Evolutionary conservation across 2,329 filamentous ascomycete genomes (phyloP), one percentile per base, ranked within the genome.

Genomic region (Colletotrichum tamarilloi): DNA sequence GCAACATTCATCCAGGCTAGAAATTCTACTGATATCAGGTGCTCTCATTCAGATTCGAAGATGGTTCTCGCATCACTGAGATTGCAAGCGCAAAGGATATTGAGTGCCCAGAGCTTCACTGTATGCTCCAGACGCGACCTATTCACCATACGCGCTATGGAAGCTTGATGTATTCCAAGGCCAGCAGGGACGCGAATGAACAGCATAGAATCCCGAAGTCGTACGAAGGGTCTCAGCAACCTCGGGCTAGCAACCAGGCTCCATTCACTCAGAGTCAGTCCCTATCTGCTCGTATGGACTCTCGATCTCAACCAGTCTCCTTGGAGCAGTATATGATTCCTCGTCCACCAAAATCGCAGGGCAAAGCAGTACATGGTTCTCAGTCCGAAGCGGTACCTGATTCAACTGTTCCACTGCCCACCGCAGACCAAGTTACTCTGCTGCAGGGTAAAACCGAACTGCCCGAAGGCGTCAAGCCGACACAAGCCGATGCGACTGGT

Each of bases 81-180:
- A 35, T 46, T 11, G 63, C 55, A 11, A 9, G 38, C 19, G 28
- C 46, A 6, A 9, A 28, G 19, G n/a, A 22, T 5, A 14, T 67
- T n/a, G 14, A 9, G 1, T 26, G 16, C 14, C 2, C 14, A 11
- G 68, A 60, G 24, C n/a, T 71, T 11, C 26, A n/a, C 5, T 67
- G 62, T 12, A 60, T 12, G 9, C n/a, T 71, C n/a, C 52, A 19
- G 22, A 60, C 32, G 12, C 32, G 53, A 12, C 56, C 63, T 24
- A 42, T 59, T 14, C 62, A 71, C 22, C 68, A 63, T 26, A 60
- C 68, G 5, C 2, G 59, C 7, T 67, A 71, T 38, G 68, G 24
- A 9, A 30, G 55, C 24, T 32, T 24, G 9, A 65, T 65, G 62
- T 19, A 55, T 53, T 5, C n/a, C 12, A 19, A 26, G 6, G 5